Evolutionary conservation across 176 grass and related monocot genomes (phyloP), one percentile per base, ranked within the genome.

Genomic region (Tillandsia fasciculata): DNA sequence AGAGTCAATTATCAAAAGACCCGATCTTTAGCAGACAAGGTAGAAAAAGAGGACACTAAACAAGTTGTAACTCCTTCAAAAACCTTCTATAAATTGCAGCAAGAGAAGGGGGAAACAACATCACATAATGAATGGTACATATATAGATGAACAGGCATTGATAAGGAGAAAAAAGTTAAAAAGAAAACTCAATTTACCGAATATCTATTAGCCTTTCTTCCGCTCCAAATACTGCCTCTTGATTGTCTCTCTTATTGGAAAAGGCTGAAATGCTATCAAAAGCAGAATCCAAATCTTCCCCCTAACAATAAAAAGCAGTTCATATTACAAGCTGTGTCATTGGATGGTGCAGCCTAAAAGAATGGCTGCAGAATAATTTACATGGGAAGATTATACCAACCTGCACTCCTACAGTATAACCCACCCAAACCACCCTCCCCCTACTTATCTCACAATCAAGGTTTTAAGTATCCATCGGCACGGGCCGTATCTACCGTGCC

Each of bases 221-320:
- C 48, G 84, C 70, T 85, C 87, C 89, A 63, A 92, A 97, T 6
- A 97, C 77, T 64, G 89, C 89, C 65, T 92, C 94, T 76, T 97
- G 89, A 51, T 97, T 92, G 63, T 92, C 89, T 69, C 81, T 82
- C 77, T 87, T 92, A 64, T 66, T 85, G 78, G 93, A 89, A 83
- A 97, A 97, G 53, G 94, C 94, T 12, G 94, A 97, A 83, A 97
- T 97, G 69, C 94, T 97, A 70, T 92, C 86, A 83, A 97, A 97
- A 67, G 94, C 89, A 79, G 94, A 92, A 86, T 97, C 84, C 81
- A 97, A 81, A 70, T 97, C 94, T 52, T 90, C 94, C 59, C 94
- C 94, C 91, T 97, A 72, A 9, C 47, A 64, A 76, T 42, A 14
- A 74, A 65, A 79, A 73, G 24, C 50, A 8, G 51, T 74, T 33